Conservation (phyloP, 2,329 filamentous ascomycete species). For the Biscogniauxia marginata region DNA sequence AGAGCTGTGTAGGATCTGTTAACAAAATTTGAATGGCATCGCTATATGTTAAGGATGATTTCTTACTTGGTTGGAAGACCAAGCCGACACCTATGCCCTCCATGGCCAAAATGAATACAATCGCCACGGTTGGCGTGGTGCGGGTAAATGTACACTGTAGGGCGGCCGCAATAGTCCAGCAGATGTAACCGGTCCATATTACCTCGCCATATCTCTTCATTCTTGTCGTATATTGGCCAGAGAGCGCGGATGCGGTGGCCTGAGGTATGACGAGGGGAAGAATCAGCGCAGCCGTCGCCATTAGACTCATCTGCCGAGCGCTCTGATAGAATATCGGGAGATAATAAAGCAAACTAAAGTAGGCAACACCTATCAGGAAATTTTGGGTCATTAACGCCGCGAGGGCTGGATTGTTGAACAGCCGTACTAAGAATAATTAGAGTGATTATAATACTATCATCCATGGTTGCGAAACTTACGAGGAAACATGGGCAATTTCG, state of each 20-base stretch:
- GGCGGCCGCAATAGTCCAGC: too few relatives aligned
- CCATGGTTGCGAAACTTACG: constrained; percentile 28
- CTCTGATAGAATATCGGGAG: constrained; percentile 63
- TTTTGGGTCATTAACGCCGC: constrained; percentile 55
- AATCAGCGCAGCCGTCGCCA: constrained; percentile 50
- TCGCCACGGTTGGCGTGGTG: constrained; percentile 43
- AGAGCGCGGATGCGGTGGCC: constrained; percentile 43
- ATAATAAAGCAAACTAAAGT: constrained; percentile 60
- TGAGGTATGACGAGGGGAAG: constrained; percentile 50
- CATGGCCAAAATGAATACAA: constrained; percentile 50
- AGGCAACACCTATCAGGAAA: constrained; percentile 59
- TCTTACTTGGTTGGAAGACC: constrained; percentile 45
- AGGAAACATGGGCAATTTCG: constrained; percentile 58
- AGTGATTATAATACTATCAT: too few relatives aligned
- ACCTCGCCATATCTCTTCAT: constrained; percentile 58
- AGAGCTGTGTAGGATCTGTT: too few relatives aligned
- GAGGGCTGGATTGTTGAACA: constrained; percentile 55
- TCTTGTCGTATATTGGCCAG: constrained; percentile 58
- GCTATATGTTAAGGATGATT: too few relatives aligned
- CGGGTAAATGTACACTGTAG: too few relatives aligned
- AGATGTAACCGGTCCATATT: constrained; percentile 44
- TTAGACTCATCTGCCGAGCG: constrained; percentile 35
- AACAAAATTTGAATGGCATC: too few relatives aligned
- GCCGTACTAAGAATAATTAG: too few relatives aligned
- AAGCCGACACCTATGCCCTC: constrained; percentile 54